These are phyloP conservation scores for Breynia disticha DNA, from an alignment of 441 rosid species.

Conservation along the genomic window DNA sequence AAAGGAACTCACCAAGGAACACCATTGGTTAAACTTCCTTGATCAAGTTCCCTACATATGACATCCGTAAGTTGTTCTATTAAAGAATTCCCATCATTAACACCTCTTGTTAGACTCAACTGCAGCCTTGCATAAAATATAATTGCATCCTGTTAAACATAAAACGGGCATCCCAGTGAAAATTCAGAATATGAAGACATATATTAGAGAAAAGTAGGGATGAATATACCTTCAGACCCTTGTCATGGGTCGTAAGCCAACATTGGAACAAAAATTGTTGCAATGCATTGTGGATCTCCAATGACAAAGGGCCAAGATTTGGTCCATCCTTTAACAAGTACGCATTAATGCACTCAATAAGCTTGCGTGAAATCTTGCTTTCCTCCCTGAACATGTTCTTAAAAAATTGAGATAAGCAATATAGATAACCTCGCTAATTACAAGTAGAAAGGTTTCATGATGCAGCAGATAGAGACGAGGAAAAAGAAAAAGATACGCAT, in stretches of 20 bases:
- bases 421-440: slow-evolving; percentile 12
- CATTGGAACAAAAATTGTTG: slow-evolving; percentile 53
- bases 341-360: slow-evolving; percentile 74
- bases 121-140: slow-evolving; percentile 65
- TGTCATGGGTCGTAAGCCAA: slow-evolving; percentile 78
- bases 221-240: slow-evolving; percentile 59
- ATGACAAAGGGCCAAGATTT: slow-evolving; percentile 51
- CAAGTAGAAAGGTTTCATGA: slow-evolving; percentile 7
- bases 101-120: slow-evolving; percentile 55
- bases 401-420: slow-evolving; percentile 12
- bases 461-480: slow-evolving; percentile 7
- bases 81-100: slow-evolving; percentile 45
- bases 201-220: slow-evolving; percentile 5
- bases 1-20: slow-evolving; percentile 38
- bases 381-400: slow-evolving; percentile 61
- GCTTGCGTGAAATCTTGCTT: slow-evolving; percentile 85
- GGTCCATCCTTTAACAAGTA: slow-evolving; percentile 87
- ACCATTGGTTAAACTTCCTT: slow-evolving; percentile 39
- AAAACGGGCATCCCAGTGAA: neutral
- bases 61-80: slow-evolving; percentile 77
- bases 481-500: slow-evolving; percentile 10
- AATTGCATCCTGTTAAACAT: slow-evolving; percentile 60
- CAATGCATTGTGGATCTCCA: slow-evolving; percentile 64
- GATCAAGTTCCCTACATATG: slow-evolving; percentile 83
- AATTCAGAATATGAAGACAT: slow-evolving; percentile 13